phyloP scores from a whole-genome alignment of 805 yeast species.

The Suhomyces xylopsoci region DNA sequence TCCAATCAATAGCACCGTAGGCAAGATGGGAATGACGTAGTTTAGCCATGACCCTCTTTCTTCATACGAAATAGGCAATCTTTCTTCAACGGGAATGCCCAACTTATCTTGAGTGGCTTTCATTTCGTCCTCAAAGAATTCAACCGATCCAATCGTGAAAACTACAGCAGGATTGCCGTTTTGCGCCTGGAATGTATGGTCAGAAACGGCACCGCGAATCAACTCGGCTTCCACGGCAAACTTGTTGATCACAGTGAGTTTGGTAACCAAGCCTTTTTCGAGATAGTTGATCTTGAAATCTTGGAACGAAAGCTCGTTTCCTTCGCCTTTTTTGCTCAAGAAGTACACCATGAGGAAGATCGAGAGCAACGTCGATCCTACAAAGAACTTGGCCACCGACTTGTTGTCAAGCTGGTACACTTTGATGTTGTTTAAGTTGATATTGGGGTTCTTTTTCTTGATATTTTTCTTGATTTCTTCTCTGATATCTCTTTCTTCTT shows the following conservation, averaged over 20 bases:
- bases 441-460: slow-evolving; percentile 26
- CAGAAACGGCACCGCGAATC: slow-evolving; percentile 42
- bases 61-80: slow-evolving; percentile 74
- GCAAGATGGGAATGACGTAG: slow-evolving; percentile 67
- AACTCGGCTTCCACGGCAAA: slow-evolving; percentile 69
- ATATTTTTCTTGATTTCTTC: slow-evolving; percentile 32
- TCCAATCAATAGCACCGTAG: slow-evolving; percentile 77
- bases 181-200: slow-evolving; percentile 36
- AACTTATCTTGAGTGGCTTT: slow-evolving; percentile 67
- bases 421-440: slow-evolving; percentile 29
- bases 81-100: slow-evolving; percentile 62
- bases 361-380: slow-evolving; percentile 15
- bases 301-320: slow-evolving; percentile 56
- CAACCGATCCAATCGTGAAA: slow-evolving; percentile 87
- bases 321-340: slow-evolving; percentile 11
- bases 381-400: slow-evolving; percentile 6
- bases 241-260: slow-evolving; percentile 69
- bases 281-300: slow-evolving; percentile 80
- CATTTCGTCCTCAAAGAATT: slow-evolving; percentile 79
- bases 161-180: slow-evolving; percentile 48
- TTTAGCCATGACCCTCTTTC: slow-evolving; percentile 66
- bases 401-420: slow-evolving; percentile 21
- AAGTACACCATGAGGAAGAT: slow-evolving; percentile 19
- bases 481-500: slow-evolving; percentile 32
- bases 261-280: slow-evolving; percentile 74